Percentiles rank a stretch among this genome's conserved stretches.
These are phyloP conservation scores for Stephania yunnanensis DNA, from an alignment of 164 flowering plant species.

Conservation along the genomic window DNA sequence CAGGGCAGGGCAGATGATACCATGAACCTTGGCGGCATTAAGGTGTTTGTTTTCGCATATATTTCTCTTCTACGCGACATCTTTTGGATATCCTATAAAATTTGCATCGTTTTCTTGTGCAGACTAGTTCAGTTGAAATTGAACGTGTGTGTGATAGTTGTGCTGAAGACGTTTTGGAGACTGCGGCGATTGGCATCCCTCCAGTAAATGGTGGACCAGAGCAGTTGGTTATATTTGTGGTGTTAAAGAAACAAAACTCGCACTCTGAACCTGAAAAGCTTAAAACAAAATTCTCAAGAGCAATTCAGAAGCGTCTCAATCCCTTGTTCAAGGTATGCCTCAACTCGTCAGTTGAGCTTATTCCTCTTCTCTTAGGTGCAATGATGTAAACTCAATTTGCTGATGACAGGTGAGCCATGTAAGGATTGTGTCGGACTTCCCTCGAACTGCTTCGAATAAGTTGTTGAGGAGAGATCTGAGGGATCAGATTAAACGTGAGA, in stretches of 20 bases:
- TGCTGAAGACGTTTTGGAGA: conserved; percentile 62
- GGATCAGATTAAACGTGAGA: conserved; percentile 59
- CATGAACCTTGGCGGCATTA: conserved; percentile 98
- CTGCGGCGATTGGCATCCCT: conserved; percentile 70
- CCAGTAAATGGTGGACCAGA: conserved; percentile 82
- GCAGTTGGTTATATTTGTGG: conserved; percentile 57
- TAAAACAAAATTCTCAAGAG: conserved; percentile 58
- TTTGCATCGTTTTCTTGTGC: conserved; percentile 17
- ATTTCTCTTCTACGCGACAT: not conserved
- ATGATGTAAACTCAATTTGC: not conserved
- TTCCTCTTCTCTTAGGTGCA: not conserved
- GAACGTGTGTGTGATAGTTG: conserved; percentile 80
- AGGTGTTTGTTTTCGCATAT: conserved; percentile 37
- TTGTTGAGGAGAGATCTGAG: conserved; percentile 73
- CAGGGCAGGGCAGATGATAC: conserved; percentile 98
- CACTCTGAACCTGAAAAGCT: conserved; percentile 33
- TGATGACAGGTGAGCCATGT: conserved; percentile 67
- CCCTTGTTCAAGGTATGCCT: conserved; percentile 79
- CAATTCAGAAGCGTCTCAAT: conserved; percentile 77
- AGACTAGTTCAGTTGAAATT: conserved; percentile 92
- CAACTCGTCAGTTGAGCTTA: not conserved
- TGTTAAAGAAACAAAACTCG: conserved; percentile 48
- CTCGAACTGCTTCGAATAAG: conserved; percentile 90
- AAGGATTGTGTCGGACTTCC: conserved; percentile 73
- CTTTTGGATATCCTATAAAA: not conserved